Conservation (phyloP, 768 basidiomycete genomes). For the Infundibulicybe gibba region DNA sequence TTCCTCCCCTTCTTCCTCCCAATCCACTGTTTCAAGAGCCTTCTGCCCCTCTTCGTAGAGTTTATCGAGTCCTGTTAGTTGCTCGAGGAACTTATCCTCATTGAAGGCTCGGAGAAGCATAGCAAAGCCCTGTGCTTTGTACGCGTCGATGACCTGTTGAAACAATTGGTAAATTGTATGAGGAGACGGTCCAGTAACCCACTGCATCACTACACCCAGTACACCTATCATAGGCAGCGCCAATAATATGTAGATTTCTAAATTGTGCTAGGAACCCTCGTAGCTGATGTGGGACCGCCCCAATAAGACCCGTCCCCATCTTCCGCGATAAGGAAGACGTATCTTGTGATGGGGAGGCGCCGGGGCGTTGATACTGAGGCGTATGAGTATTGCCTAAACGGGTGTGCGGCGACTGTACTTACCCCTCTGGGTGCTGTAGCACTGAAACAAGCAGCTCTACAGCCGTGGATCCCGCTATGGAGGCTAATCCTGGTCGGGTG, state of each 20-base stretch:
- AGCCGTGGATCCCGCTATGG: conserved; percentile 87
- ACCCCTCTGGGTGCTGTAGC: conserved; percentile 90
- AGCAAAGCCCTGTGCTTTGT: conserved; percentile 74
- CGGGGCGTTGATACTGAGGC: conserved; percentile 36
- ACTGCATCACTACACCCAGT: conserved; percentile 89
- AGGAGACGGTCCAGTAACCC: conserved; percentile 16
- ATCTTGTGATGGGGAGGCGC: conserved; percentile 54
- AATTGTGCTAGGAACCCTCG: conserved; percentile 90
- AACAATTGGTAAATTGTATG: not conserved
- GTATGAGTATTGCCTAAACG: too few relatives aligned
- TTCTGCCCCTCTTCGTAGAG: conserved; percentile 74
- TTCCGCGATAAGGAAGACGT: conserved; percentile 14
- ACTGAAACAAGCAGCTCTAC: conserved; percentile 90
- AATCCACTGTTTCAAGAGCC: conserved; percentile 67
- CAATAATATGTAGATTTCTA: conserved; percentile 77
- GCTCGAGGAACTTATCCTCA: conserved; percentile 71
- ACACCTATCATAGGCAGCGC: conserved; percentile 82
- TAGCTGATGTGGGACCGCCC: conserved; percentile 90
- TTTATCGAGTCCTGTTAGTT: conserved; percentile 74
- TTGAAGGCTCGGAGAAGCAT: conserved; percentile 84
- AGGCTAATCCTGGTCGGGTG: conserved; percentile 89
- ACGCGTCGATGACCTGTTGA: conserved; percentile 72
- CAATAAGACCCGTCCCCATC: conserved; percentile 47
- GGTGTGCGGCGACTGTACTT: conserved; percentile 11
- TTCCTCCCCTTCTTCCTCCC: conserved; percentile 57